Evolutionary conservation across 495 filamentous ascomycete genomes (phyloP), one percentile per base, ranked within the genome.

Genomic region (Aspergillus baeticus): DNA sequence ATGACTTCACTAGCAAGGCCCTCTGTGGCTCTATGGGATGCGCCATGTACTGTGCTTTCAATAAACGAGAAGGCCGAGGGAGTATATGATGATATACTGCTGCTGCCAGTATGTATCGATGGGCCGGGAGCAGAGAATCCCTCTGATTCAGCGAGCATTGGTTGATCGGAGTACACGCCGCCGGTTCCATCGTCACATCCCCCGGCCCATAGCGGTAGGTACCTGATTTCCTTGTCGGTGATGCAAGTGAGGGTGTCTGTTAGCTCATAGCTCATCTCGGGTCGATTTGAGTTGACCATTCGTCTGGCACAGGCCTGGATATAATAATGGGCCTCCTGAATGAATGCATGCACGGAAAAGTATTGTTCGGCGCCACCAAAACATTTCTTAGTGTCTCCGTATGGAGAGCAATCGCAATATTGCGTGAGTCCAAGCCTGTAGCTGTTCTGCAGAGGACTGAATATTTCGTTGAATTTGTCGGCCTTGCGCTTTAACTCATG

Each of bases 131-230:
- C 69, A 14, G 69, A 73, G 44, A 79, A 79, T 13, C 74, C 75
- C 1, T 69, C 72, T 29, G 58, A 45, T 13, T 77, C 70, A 8
- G 74, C 54, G 6, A 66, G 48, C 0, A 78, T 77, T 42, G 79
- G 67, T 7, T 63, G 61, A 31, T 76, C 71, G 1, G 64, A 56
- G 56, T 78, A 83, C 10, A 83, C 81, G 6, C 77, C 81, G 4
- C 81, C 82, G 1, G 69, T 73, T 2, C 68, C 81, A 57, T 84
- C 82, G 42, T 84, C 79, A 46, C 75, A 64, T 2, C 81, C 83
- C 4, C 77, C 83, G 0, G 81, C 80, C 77, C 78, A 84, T 10
- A 84, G 58, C 0, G 82, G 81, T 3, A 84, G 66, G 42, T 71
- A 84, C 20, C 71, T 74, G 55, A 66, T 79, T 54, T 86, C 80